Percentiles rank a stretch among this genome's conserved stretches.
phyloP scores from a whole-genome alignment of 306 rosid species.

The Vigna reflexopilosa region DNA sequence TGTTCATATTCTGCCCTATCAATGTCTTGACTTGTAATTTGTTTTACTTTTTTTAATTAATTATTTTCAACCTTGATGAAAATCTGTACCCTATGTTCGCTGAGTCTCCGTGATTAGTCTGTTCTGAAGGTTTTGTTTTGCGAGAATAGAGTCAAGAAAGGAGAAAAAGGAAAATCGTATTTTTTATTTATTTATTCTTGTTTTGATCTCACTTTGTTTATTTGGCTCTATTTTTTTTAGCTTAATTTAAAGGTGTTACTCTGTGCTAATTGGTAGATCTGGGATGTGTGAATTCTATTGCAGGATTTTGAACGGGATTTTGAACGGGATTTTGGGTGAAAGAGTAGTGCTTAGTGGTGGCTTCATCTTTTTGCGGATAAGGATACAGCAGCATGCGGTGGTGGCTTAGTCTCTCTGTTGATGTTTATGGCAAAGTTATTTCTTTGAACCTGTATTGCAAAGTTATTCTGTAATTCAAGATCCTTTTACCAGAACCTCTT shows the following conservation, averaged over 20 bases:
- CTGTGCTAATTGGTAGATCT: conserved; percentile 31
- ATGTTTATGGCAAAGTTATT: conserved; percentile 79
- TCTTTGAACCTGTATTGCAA: conserved; percentile 89
- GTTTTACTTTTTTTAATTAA: too few relatives aligned
- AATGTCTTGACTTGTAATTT: background rate
- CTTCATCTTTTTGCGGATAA: conserved; percentile 55
- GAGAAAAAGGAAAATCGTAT: background rate
- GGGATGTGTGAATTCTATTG: conserved; percentile 39
- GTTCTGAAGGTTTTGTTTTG: conserved; percentile 5
- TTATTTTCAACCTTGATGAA: background rate
- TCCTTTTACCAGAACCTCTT: background rate
- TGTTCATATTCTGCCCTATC: background rate
- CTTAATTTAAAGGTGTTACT: background rate
- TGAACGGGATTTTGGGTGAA: conserved; percentile 18
- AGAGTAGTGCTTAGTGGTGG: conserved; percentile 36
- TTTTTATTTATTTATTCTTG: background rate
- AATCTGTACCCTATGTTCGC: conserved; percentile 1
- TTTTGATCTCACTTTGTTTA: background rate
- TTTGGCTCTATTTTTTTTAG: background rate
- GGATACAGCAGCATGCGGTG: conserved; percentile 93
- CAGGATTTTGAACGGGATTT: conserved; percentile 51
- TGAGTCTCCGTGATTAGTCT: background rate
- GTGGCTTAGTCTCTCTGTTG: conserved; percentile 81
- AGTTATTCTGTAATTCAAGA: conserved; percentile 80
- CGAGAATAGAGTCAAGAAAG: background rate